Base-by-base conservation (phyloP, 2,329 filamentous ascomycete genomes). In the Fusarium sp. region DNA sequence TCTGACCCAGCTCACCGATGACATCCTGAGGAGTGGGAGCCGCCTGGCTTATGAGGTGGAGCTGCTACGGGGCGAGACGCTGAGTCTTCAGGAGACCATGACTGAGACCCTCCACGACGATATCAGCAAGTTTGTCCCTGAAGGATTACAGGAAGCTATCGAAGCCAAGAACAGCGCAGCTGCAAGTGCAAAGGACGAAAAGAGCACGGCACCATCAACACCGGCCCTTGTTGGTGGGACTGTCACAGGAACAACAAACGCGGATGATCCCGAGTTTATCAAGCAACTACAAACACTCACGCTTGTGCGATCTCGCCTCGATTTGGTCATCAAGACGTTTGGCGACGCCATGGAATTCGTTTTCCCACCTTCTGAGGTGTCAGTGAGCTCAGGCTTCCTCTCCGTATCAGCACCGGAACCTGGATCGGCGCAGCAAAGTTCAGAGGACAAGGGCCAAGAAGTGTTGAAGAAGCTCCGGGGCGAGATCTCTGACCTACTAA, bases 301-400 rank as follows among this genome's bases (percentile, higher is more conserved):
- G 5, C 89, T 93, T 47, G 95, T 98, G 31, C 93, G 95, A 60
- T 85, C 90, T 2, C 93, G 95, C n/a, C 88, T 99, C 18, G 95
- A 98, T 74, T 89, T 91, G 2, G 95, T 98, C 27, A 95, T 98
- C 79, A 93, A 94, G 81, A 93, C 92, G 1, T 99, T 99, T 81
- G 96, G 95, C 45, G 93, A 97, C 77, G 96, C 97, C 35, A 98
- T 98, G 94, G 93, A 97, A 77, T 98, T 97, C 88, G 93, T 94
- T 1, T 91, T 98, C 59, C 94, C 96, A 1, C 95, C 96, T 0
- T 97, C 94, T 0, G 95, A 98, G 80, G 84, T 95, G 14, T 96
- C 94, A 0, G 90, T 97, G 66, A 90, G 92, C 54, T 96, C 94
- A 1, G 95, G 94, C 0, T 95, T 98, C 79, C 91, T 98, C 56